Evolutionary conservation across 331 rosid genomes (phyloP).

Genomic region (Malus hybrid): DNA sequence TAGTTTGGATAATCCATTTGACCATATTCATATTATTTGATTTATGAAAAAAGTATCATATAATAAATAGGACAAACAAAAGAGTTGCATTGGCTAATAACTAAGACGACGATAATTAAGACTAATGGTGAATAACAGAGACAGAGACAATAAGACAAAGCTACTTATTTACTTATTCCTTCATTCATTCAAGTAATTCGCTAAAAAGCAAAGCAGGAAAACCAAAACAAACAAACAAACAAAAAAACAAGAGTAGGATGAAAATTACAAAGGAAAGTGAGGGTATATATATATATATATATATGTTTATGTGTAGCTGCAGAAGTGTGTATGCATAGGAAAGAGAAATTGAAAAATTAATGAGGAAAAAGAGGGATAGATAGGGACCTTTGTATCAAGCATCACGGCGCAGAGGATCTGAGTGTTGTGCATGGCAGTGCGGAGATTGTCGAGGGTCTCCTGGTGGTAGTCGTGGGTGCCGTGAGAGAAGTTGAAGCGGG

Average conservation of each 20-base stretch:
- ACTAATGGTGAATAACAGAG: too few relatives aligned
- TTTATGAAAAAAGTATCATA: too few relatives aligned
- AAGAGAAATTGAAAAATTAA: too few relatives aligned
- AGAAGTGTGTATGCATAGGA: too few relatives aligned
- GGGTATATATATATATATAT: too few relatives aligned
- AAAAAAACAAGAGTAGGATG: too few relatives aligned
- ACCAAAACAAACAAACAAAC: too few relatives aligned
- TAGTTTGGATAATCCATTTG: too few relatives aligned
- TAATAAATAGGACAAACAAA: background rate
- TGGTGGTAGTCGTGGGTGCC: conserved; percentile 88
- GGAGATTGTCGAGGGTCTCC: conserved; percentile 82
- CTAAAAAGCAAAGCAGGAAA: too few relatives aligned
- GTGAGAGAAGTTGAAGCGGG: conserved; percentile 92
- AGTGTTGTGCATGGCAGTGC: conserved; percentile 69
- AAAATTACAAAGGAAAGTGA: background rate
- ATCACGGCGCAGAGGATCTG: conserved; percentile 79
- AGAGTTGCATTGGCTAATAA: background rate
- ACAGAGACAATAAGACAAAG: background rate
- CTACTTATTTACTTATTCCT: background rate
- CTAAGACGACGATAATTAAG: too few relatives aligned
- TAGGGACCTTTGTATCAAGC: conserved; percentile 86
- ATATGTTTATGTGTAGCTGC: too few relatives aligned
- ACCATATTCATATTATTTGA: background rate
- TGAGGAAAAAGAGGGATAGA: background rate
- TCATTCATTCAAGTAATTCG: too few relatives aligned